phyloP scores from a whole-genome alignment of 2,329 filamentous ascomycete genomes.

The Aureobasidium sp. region DNA sequence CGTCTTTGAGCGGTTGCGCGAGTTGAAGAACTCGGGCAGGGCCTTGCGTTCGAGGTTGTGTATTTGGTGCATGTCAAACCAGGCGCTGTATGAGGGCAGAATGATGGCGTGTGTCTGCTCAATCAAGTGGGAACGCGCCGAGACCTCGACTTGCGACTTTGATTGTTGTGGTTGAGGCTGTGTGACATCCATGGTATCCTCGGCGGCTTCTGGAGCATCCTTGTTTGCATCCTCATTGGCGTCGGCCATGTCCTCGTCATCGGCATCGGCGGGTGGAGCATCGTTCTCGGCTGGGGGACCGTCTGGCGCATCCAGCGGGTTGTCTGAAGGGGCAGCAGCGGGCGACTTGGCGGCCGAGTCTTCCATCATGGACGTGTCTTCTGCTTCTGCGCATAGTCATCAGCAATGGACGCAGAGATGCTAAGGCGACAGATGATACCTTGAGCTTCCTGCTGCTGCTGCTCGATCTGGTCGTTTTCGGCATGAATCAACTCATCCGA shows the following conservation, averaged over 20 bases:
- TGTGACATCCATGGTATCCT: slow-evolving; percentile 39
- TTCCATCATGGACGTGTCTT: slow-evolving; percentile 31
- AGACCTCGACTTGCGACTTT: slow-evolving; percentile 75
- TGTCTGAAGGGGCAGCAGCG: slow-evolving; percentile 27
- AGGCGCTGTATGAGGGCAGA: slow-evolving; percentile 92
- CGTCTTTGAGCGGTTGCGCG: slow-evolving; percentile 95
- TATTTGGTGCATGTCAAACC: slow-evolving; percentile 97
- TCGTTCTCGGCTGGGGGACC: slow-evolving; percentile 29
- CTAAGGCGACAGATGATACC: background rate
- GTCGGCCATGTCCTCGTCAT: slow-evolving; percentile 53
- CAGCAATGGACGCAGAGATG: background rate
- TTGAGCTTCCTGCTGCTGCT: slow-evolving; percentile 21
- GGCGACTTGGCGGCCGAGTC: slow-evolving; percentile 20
- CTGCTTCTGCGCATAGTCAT: slow-evolving; percentile 10
- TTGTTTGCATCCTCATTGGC: slow-evolving; percentile 48
- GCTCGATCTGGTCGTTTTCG: slow-evolving; percentile 30
- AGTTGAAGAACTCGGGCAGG: slow-evolving; percentile 97
- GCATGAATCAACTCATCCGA: slow-evolving; percentile 31
- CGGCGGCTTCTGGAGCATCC: slow-evolving; percentile 39
- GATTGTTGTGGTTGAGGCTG: slow-evolving; percentile 39
- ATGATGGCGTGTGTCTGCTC: slow-evolving; percentile 94
- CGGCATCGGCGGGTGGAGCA: slow-evolving; percentile 25
- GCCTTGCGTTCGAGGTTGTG: slow-evolving; percentile 90
- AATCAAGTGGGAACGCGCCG: slow-evolving; percentile 85
- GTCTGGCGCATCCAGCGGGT: slow-evolving; percentile 33